A percentile compares a stretch with the other conserved stretches of the same genome.
Evolutionary conservation across 2,329 filamentous ascomycete species (phyloP).

Genomic region (Ophiostoma tasmaniense): DNA sequence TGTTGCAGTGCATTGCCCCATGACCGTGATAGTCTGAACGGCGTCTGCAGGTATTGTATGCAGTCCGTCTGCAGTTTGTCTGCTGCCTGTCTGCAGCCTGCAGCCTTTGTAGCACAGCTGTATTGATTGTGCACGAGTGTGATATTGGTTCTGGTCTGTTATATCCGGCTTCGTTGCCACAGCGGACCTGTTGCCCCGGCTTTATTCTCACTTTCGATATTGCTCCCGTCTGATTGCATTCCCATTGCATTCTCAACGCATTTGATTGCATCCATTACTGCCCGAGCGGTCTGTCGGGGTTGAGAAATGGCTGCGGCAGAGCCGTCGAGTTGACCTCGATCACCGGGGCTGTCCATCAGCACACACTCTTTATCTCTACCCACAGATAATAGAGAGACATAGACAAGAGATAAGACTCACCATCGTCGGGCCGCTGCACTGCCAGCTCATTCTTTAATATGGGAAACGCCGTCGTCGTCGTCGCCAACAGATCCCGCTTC

Average conservation of each 20-base stretch:
- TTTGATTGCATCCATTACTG: neutral
- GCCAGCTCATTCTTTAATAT: slow-evolving; percentile 13
- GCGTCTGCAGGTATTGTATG: neutral
- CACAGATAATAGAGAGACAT: neutral
- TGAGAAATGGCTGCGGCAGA: slow-evolving; percentile 18
- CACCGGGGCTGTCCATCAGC: slow-evolving; percentile 6
- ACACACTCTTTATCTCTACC: neutral
- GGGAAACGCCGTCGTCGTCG: slow-evolving; percentile 9
- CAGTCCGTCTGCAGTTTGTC: too few relatives aligned
- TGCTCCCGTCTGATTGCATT: neutral
- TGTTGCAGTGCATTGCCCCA: neutral
- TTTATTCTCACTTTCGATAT: neutral
- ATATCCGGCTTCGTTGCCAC: neutral
- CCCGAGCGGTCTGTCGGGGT: slow-evolving; percentile 13
- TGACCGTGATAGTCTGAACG: neutral
- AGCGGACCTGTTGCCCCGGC: neutral
- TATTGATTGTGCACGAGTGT: neutral
- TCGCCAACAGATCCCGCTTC: neutral
- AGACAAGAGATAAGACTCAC: neutral
- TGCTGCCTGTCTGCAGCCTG: neutral
- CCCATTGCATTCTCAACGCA: neutral
- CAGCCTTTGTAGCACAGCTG: neutral
- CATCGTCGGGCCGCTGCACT: neutral
- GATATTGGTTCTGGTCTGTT: neutral
- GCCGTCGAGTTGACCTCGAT: slow-evolving; percentile 16